Evolutionary conservation across 2,329 filamentous ascomycete genomes (phyloP), one percentile per base, ranked within the genome.

Genomic region (Monosporascus sp.): DNA sequence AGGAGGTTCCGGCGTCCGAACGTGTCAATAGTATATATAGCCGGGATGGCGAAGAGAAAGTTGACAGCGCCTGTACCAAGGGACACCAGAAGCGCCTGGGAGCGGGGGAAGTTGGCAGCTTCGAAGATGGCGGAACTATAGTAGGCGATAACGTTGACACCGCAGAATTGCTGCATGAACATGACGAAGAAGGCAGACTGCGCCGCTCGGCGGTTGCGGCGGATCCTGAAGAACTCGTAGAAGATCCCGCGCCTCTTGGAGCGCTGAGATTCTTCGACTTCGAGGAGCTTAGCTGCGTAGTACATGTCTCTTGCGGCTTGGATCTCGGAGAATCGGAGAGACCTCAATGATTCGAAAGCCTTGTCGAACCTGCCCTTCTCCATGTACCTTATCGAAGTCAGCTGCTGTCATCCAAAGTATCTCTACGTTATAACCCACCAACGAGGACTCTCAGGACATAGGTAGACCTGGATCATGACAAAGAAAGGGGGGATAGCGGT

Each of bases 111-210:
- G 14, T 74, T 74, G 11, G 72, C 72, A 37, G 73, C 59, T 28
- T 67, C 65, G 57, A 79, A 79, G 44, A 80, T 75, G 2, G 71
- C 74, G 2, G 71, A 69, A 8, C 70, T 74, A 58, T 79, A 79
- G 47, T 78, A 80, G 5, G 77, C 71, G 43, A 80, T 77, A 47
- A 78, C 75, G 51, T 78, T 78, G 61, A 56, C 53, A 41, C 80
- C 82, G 55, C 80, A 84, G 72, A 86, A 78, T 63, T 86, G 82
- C 61, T 86, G 82, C 0, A 72, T 74, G 59, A 84, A 81, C 85
- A 90, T 89, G 59, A 89, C 84, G 1, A 81, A 80, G 57, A 80
- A 82, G 0, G 85, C 84, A 1, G 86, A 87, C 50, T 84, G 76
- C 0, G 84, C 88, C 0, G 87, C 87, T 41, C 81, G 75, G 5